Evolutionary conservation across 2,329 filamentous ascomycete species (phyloP).

Genomic region (Nannizziopsis barbatae): DNA sequence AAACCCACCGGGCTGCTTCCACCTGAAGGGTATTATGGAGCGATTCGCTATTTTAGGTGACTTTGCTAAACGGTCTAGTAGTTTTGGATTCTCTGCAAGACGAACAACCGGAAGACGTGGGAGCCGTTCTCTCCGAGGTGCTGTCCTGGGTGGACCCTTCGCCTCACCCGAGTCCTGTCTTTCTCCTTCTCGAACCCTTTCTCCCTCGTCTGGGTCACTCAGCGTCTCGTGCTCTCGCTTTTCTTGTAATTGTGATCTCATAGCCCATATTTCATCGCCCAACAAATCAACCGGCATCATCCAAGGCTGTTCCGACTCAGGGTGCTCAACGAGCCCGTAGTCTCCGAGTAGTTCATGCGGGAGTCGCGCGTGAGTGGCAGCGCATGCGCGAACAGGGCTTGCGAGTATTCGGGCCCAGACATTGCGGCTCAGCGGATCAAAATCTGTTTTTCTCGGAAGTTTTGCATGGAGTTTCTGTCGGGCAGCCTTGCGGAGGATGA

Average conservation of each 20-base stretch:
- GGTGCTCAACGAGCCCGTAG: slow-evolving; percentile 28
- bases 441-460: slow-evolving; percentile 11
- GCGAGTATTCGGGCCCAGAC: slow-evolving; percentile 34
- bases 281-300: slow-evolving; percentile 27
- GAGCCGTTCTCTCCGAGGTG: not conserved
- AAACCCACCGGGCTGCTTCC: slow-evolving; percentile 27
- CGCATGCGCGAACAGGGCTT: slow-evolving; percentile 28
- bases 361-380: slow-evolving; percentile 24
- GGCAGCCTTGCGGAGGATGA: slow-evolving; percentile 7
- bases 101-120: slow-evolving; percentile 1
- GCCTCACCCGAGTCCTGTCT: not conserved
- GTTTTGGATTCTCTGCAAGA: slow-evolving; percentile 1
- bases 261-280: slow-evolving; percentile 22
- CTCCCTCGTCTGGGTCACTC: not conserved
- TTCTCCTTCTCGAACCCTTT: not conserved
- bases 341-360: slow-evolving; percentile 27
- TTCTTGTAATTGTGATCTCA: not conserved
- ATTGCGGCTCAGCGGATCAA: slow-evolving; percentile 26
- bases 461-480: slow-evolving; percentile 8
- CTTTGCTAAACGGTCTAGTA: not conserved
- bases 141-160: not conserved
- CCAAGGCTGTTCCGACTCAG: slow-evolving; percentile 22
- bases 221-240: slow-evolving; percentile 1
- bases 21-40: slow-evolving; percentile 25
- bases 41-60: not conserved